A percentile compares a stretch with the other conserved stretches of the same genome.
These are phyloP conservation scores for Dalbergia oliveri DNA, from an alignment of 306 rosid species.

Conservation along the genomic window DNA sequence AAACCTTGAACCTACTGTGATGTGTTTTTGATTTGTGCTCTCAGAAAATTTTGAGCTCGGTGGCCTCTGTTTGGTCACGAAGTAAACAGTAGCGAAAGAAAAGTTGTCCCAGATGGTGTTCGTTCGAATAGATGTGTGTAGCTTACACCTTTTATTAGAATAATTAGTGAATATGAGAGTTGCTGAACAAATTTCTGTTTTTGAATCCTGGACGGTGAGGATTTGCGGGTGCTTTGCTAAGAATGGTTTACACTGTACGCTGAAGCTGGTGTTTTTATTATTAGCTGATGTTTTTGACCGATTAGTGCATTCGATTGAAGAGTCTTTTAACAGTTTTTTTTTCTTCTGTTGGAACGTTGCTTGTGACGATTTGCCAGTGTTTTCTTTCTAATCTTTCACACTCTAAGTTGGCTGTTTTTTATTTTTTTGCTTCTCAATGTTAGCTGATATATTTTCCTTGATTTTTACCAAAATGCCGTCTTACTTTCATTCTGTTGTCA, in stretches of 20 bases:
- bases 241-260: not conserved
- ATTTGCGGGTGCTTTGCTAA: not conserved
- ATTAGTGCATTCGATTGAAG: not conserved
- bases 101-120: not conserved
- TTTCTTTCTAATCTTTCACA: constrained; percentile 10
- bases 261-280: not conserved
- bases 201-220: not conserved
- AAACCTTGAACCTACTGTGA: not conserved
- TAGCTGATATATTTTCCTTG: not conserved
- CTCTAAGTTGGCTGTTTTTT: not conserved
- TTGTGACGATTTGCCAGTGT: constrained; percentile 5
- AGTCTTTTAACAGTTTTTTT: not conserved
- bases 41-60: not conserved
- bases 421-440: not conserved
- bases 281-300: not conserved
- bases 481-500: not conserved
- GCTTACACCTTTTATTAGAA: too few species aligned
- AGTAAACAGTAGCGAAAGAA: constrained; percentile 25
- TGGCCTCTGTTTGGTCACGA: constrained; percentile 7
- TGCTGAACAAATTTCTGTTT: not conserved
- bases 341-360: not conserved
- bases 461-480: not conserved
- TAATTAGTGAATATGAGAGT: not conserved
- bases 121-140: too few species aligned
- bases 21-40: not conserved